Percentiles rank a stretch among this genome's conserved stretches.
phyloP scores from a whole-genome alignment of 1,284 basidiomycete genomes.

The Cutaneotrichosporon arboriforme region DNA sequence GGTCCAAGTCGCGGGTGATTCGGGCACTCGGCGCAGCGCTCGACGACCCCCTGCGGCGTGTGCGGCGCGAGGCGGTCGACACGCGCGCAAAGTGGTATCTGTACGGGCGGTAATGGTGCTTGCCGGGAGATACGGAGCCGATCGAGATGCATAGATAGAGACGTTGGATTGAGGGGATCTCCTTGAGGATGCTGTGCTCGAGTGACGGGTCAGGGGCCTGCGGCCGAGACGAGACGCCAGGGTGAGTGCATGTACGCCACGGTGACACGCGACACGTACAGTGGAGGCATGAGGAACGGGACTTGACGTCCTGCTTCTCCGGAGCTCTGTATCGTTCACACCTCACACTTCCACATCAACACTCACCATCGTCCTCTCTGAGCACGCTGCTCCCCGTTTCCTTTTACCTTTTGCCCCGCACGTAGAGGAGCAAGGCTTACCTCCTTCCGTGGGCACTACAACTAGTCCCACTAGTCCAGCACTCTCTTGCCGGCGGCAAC shows the following conservation, averaged over 20 bases:
- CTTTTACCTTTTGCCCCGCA: neutral
- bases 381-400: neutral
- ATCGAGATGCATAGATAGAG: neutral
- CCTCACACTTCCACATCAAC: neutral
- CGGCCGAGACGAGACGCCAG: too few relatives aligned
- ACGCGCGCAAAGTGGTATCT: constrained; percentile 56
- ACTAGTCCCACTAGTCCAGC: neutral
- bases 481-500: too few relatives aligned
- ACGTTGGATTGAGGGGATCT: too few relatives aligned
- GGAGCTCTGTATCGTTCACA: neutral
- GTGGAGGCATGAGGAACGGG: too few relatives aligned
- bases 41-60: constrained; percentile 75
- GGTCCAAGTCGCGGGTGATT: constrained; percentile 65
- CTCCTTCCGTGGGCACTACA: too few relatives aligned
- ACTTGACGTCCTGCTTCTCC: neutral
- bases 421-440: too few relatives aligned
- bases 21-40: constrained; percentile 65
- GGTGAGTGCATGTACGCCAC: too few relatives aligned
- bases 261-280: too few relatives aligned
- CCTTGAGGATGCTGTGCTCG: neutral
- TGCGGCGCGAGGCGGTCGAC: constrained; percentile 80
- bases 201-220: too few relatives aligned
- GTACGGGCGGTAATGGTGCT: neutral
- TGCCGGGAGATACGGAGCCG: neutral
- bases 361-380: neutral